Conservation (phyloP, 495 filamentous ascomycete genomes). For the Hypoxylon trugodes region DNA sequence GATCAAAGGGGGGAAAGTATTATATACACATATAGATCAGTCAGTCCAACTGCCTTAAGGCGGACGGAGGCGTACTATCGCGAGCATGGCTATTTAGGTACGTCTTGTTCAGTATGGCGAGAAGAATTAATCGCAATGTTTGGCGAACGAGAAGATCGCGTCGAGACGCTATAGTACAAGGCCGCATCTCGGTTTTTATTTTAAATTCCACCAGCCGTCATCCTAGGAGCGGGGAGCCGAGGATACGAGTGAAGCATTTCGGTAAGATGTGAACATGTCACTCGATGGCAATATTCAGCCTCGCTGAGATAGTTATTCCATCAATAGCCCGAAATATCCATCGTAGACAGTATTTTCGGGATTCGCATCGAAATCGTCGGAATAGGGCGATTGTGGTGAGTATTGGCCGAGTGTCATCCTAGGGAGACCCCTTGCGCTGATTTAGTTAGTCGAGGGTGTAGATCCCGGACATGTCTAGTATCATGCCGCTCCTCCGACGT, state of each 20-base stretch:
- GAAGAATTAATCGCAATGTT: constrained; percentile 1
- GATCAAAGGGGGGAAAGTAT: neutral
- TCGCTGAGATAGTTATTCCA: constrained; percentile 17
- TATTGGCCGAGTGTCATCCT: constrained; percentile 38
- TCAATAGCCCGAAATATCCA: neutral
- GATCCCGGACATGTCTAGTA: constrained; percentile 39
- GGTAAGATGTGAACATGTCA: constrained; percentile 36
- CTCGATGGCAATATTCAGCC: constrained; percentile 21
- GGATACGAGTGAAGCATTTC: constrained; percentile 36
- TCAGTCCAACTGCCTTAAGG: neutral
- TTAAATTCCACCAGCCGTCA: constrained; percentile 18
- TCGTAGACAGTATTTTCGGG: constrained; percentile 6
- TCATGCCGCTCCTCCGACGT: constrained; percentile 39
- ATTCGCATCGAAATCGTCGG: neutral
- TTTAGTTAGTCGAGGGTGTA: constrained; percentile 42
- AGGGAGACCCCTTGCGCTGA: constrained; percentile 35
- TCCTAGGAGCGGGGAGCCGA: constrained; percentile 37
- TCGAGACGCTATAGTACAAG: constrained; percentile 1
- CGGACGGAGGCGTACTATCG: constrained; percentile 5
- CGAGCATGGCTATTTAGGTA: neutral
- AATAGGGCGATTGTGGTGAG: constrained; percentile 20
- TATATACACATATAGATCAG: too few relatives aligned
- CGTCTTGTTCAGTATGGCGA: neutral
- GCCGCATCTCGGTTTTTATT: constrained; percentile 8
- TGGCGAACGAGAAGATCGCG: neutral